Evolutionary conservation across 345 rosid species (phyloP), one percentile per base, ranked within the genome.

Genomic region (Moringa oleifera): DNA sequence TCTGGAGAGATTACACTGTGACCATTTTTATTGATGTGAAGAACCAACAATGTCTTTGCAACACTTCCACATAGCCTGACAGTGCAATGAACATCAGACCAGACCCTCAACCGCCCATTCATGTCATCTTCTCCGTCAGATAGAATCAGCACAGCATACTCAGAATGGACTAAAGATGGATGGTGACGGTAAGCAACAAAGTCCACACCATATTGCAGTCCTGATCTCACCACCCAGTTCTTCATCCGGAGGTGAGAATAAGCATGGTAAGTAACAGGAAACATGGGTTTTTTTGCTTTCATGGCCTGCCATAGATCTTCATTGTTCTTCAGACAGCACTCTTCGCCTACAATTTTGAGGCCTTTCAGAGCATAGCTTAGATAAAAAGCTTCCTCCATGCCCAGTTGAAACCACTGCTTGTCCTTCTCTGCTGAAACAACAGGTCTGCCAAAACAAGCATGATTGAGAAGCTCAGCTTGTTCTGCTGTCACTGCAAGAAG

Each of bases 111-210:
- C 54, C 87, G 77, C 31, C 78, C 77, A 55, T 66, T 66, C 13
- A 23, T 74, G 20, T 58, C 71, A 76, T 25, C 63, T 6, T 70
- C 79, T 21, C 73, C 82, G 51, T 67, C 83, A 0, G 78, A 83
- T 53, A 68, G 70, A 63, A 81, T 77, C 55, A 87, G 67, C 53
- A 90, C 90, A 0, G 91, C 88, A 68, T 79, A 92, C 50, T 90
- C 92, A 20, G 97, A 83, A 76, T 90, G 97, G 54, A 93, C 97
- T 55, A 88, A 73, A 57, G 92, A 80, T 0, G 97, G 97, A 68
- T 86, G 94, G 61, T 93, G 96, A 19, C 79, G 79, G 63, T 94
- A 90, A 0, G 87, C 95, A 55, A 86, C 95, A 55, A 74, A 86
- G 61, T 90, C 92, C 23, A 85, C 95, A 41, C 96, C 96, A 61